Evolutionary conservation across 1,284 basidiomycete genomes (phyloP), one percentile per base, ranked within the genome.

Genomic region (Cutaneotrichosporon sp.): DNA sequence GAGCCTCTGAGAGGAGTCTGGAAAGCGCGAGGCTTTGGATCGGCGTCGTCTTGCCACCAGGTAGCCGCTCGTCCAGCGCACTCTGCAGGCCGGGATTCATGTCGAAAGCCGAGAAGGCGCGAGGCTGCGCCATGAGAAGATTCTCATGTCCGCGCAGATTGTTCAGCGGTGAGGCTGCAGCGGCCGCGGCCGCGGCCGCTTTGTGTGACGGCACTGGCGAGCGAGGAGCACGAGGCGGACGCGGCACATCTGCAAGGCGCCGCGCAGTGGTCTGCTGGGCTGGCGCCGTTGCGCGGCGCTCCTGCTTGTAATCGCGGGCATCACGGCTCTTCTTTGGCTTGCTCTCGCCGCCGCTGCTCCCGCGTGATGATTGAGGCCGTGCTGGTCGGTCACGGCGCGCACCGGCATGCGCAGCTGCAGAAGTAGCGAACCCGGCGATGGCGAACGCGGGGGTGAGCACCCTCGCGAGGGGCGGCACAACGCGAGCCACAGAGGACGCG

Each of bases 21-120:
- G 83, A 80, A 17, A 89, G 71, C 19, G 85, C 80, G 22, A 90
- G 77, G 0, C 81, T 78, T 67, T 91, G 88, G 27, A 91, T 88
- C 0, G 84, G 80, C 0, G 86, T 88, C 2, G 88, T 66, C 22
- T 51, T 48, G 2, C 54, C 51, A 5, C 42, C 26, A 1, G 57
- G 85, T 12, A 87, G 75, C 1, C 81, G 67, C 27, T 82, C 80
- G 5, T 75, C 67, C 5, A 90, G 64, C 27, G 81, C 81, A 9
- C 77, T 67, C 5, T 83, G 63, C 14, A 90, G 74, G 3, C 83
- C 83, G 0, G 81, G 79, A 57, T 85, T 75, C 17, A 90, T 76
- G 5, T 41, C 39, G 48, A 65, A 71, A 3, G 54, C 16, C 3
- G 39, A 17, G 46, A 71, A 71, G 4, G 56, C 39, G 16, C 48